Evolutionary conservation across 768 basidiomycete species (phyloP).

Genomic region (Xerocomellus amylosporus): DNA sequence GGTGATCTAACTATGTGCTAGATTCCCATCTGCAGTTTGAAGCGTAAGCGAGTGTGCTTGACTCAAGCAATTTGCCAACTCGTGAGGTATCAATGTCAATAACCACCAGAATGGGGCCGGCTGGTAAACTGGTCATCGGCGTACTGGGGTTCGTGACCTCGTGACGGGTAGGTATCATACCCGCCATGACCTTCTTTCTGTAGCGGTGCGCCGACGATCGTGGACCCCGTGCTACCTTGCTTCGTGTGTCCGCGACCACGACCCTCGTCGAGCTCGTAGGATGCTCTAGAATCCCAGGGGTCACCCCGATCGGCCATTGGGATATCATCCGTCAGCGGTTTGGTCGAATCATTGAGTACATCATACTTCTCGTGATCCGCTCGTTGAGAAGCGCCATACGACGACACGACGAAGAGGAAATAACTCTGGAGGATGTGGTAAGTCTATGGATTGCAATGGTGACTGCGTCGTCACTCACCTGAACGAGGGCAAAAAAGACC

Average conservation of each 20-base stretch:
- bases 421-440: conserved; percentile 42
- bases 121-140: conserved; percentile 29
- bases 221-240: conserved; percentile 58
- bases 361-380: conserved; percentile 82
- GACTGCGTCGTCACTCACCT: conserved; percentile 47
- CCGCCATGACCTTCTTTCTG: conserved; percentile 43
- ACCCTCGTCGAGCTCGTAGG: conserved; percentile 37
- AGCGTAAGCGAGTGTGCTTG: neutral
- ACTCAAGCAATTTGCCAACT: neutral
- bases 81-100: conserved; percentile 8
- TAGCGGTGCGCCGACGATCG: conserved; percentile 49
- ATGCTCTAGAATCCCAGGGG: conserved; percentile 66
- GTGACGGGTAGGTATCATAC: conserved; percentile 23
- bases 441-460: neutral
- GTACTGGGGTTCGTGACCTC: conserved; percentile 33
- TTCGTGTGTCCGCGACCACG: conserved; percentile 48
- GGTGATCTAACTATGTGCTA: neutral
- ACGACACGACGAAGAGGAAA: conserved; percentile 46
- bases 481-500: conserved; percentile 73
- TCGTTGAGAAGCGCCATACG: conserved; percentile 71
- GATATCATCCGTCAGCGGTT: conserved; percentile 55
- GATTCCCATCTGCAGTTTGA: neutral
- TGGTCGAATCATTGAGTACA: conserved; percentile 59
- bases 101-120: conserved; percentile 49
- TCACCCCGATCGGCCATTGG: conserved; percentile 63